phyloP scores from a whole-genome alignment of 768 basidiomycete species.

The Xerocomellus chrysenteron region DNA sequence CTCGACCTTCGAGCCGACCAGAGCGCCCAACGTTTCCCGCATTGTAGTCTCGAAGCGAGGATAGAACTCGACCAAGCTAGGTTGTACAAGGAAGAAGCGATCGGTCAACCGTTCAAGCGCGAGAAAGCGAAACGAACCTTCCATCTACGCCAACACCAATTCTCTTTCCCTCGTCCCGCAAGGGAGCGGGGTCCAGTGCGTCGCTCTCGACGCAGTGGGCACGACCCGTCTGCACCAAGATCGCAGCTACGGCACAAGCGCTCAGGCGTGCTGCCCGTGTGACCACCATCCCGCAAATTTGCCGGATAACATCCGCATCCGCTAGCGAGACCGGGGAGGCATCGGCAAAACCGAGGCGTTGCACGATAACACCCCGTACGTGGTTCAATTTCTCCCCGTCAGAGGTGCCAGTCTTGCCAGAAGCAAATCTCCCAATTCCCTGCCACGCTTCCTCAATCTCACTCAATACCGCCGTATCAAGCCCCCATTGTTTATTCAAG shows the following conservation, averaged over 20 bases:
- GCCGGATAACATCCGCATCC: slow-evolving; percentile 77
- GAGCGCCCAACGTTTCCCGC: slow-evolving; percentile 65
- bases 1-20: slow-evolving; percentile 84
- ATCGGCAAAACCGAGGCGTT: slow-evolving; percentile 57
- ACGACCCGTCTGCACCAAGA: slow-evolving; percentile 77
- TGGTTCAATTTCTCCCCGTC: slow-evolving; percentile 43
- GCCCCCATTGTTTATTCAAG: slow-evolving; percentile 89
- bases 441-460: slow-evolving; percentile 78
- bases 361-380: slow-evolving; percentile 60
- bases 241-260: slow-evolving; percentile 82
- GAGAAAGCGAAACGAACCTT: slow-evolving; percentile 48
- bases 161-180: slow-evolving; percentile 42
- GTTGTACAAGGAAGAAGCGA: not conserved
- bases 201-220: slow-evolving; percentile 49
- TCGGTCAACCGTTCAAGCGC: not conserved
- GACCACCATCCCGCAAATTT: slow-evolving; percentile 77
- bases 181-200: not conserved
- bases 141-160: slow-evolving; percentile 92
- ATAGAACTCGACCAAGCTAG: slow-evolving; percentile 87
- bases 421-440: slow-evolving; percentile 34
- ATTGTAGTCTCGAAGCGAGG: slow-evolving; percentile 79
- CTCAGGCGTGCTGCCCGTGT: slow-evolving; percentile 81
- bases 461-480: slow-evolving; percentile 93
- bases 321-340: slow-evolving; percentile 50
- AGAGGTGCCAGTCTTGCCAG: slow-evolving; percentile 19